These are phyloP conservation scores for Myrica gale DNA, from an alignment of 306 rosid genomes.

Conservation along the genomic window DNA sequence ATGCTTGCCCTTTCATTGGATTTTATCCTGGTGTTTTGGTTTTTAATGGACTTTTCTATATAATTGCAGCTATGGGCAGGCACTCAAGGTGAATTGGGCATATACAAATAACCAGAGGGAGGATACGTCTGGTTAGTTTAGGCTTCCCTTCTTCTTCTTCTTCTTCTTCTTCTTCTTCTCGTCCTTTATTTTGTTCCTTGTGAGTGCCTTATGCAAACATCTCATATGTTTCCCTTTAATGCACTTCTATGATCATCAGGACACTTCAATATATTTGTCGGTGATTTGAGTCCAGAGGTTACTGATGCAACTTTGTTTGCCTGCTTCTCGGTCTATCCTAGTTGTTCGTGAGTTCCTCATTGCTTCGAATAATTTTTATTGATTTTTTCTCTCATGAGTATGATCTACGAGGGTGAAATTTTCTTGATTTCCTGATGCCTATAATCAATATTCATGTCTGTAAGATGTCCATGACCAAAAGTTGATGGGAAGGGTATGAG, in stretches of 20 bases:
- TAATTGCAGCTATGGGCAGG: conserved; percentile 54
- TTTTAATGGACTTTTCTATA: neutral
- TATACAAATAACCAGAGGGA: conserved; percentile 56
- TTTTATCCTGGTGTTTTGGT: conserved; percentile 6
- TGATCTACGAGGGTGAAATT: conserved; percentile 22
- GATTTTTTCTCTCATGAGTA: conserved; percentile 23
- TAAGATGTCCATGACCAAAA: conserved; percentile 30
- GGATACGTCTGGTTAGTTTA: conserved; percentile 59
- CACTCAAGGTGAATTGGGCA: conserved; percentile 67
- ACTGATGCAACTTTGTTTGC: conserved; percentile 74
- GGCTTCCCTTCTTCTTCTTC: conserved; percentile 14
- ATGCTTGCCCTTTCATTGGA: neutral
- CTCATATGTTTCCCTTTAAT: conserved; percentile 40
- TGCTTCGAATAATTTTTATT: conserved; percentile 37
- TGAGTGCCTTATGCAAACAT: conserved; percentile 36
- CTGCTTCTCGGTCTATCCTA: conserved; percentile 72
- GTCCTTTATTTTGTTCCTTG: conserved; percentile 25
- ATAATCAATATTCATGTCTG: conserved; percentile 24
- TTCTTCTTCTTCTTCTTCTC: conserved; percentile 17
- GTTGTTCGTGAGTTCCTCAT: conserved; percentile 71
- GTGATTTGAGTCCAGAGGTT: conserved; percentile 77
- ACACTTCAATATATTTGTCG: conserved; percentile 64
- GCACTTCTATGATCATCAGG: conserved; percentile 55
- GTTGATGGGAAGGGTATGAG: conserved; percentile 31
- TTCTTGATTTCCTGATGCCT: conserved; percentile 23